Conservation (phyloP, 768 basidiomycete species). For the Hirschioporus abietinus region DNA sequence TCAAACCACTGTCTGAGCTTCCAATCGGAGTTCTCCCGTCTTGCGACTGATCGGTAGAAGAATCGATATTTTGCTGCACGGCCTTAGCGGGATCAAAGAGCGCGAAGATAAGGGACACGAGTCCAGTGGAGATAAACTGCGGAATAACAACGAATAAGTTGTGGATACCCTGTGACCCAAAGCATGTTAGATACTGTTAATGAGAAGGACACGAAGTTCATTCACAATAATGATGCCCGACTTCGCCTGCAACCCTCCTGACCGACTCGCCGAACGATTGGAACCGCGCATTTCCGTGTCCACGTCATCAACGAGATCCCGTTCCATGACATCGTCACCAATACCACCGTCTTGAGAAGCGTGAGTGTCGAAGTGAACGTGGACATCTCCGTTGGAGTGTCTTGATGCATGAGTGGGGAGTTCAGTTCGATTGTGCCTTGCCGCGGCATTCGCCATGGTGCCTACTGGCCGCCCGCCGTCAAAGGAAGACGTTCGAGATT, state of each 20-base stretch:
- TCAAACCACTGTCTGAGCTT: too few species aligned
- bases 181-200: neutral
- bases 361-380: too few species aligned
- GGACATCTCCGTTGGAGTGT: neutral
- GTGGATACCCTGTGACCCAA: slow-evolving; percentile 74
- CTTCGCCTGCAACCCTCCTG: slow-evolving; percentile 58
- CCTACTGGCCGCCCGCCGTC: neutral
- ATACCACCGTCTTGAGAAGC: neutral
- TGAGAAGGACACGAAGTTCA: slow-evolving; percentile 5
- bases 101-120: slow-evolving; percentile 83
- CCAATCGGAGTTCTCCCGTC: slow-evolving; percentile 9
- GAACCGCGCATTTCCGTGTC: slow-evolving; percentile 13
- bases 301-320: slow-evolving; percentile 18
- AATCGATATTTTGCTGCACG: slow-evolving; percentile 30
- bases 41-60: slow-evolving; percentile 12
- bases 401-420: neutral
- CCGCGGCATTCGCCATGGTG: slow-evolving; percentile 3
- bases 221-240: slow-evolving; percentile 80
- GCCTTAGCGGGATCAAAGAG: slow-evolving; percentile 66
- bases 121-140: slow-evolving; percentile 86
- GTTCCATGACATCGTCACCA: slow-evolving; percentile 12
- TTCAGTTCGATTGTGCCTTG: neutral
- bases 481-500: neutral
- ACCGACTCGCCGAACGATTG: slow-evolving; percentile 4
- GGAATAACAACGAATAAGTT: slow-evolving; percentile 93